These are phyloP conservation scores for Aspergillus thermomutatus DNA, from an alignment of 2,329 filamentous ascomycete genomes.

Conservation along the genomic window DNA sequence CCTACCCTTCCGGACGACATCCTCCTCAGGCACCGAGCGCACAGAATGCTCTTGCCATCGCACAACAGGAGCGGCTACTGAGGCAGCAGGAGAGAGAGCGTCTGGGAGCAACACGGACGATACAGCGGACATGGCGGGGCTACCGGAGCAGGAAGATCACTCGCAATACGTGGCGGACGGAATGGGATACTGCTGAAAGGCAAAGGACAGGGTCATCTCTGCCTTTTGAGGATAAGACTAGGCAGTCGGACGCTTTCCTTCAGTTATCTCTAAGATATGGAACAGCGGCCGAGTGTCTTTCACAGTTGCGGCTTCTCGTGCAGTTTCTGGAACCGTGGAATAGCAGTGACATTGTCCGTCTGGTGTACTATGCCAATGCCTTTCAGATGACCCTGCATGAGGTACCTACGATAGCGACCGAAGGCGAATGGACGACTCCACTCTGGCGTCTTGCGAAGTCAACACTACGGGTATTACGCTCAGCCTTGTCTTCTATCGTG, in stretches of 20 bases:
- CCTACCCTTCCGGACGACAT: constrained; percentile 56
- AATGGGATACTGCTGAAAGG: constrained; percentile 62
- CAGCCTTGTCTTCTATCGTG: constrained; percentile 18
- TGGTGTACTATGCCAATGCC: constrained; percentile 43
- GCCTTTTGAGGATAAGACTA: constrained; percentile 32
- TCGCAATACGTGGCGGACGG: constrained; percentile 54
- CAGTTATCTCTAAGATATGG: constrained; percentile 36
- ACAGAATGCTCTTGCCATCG: constrained; percentile 75
- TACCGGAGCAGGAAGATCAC: constrained; percentile 60
- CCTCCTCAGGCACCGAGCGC: constrained; percentile 58
- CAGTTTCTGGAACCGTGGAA: constrained; percentile 60
- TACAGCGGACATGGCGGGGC: constrained; percentile 83
- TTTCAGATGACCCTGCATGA: constrained; percentile 39
- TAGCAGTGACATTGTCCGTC: constrained; percentile 36
- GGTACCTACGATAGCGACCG: constrained; percentile 35
- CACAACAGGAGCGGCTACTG: constrained; percentile 78
- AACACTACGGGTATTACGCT: constrained; percentile 33
- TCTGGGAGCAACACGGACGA: constrained; percentile 66
- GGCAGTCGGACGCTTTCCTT: constrained; percentile 48
- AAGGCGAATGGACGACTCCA: constrained; percentile 40
- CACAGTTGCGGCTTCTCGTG: constrained; percentile 62
- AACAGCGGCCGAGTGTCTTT: constrained; percentile 39
- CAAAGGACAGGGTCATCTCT: constrained; percentile 30
- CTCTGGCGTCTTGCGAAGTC: constrained; percentile 37
- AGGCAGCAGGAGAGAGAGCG: constrained; percentile 78